phyloP scores from a whole-genome alignment of 345 rosid species.

The Eucalyptus paniculata region DNA sequence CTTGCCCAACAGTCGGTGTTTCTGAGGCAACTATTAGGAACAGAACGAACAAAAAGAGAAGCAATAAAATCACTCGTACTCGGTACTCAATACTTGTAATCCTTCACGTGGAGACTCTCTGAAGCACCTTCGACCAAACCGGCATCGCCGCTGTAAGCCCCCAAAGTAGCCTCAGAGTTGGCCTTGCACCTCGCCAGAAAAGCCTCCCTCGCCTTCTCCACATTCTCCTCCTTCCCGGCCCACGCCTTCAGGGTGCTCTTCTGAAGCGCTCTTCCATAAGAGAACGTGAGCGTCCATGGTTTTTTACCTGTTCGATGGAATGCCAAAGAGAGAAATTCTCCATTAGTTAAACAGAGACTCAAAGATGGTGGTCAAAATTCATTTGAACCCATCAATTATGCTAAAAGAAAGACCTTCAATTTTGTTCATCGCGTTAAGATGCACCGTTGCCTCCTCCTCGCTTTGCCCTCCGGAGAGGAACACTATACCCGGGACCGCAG shows the following conservation, averaged over 20 bases:
- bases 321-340: neutral
- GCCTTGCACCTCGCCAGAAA: constrained; percentile 6
- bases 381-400: neutral
- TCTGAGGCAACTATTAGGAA: neutral
- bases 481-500: constrained; percentile 4
- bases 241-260: constrained; percentile 11
- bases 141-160: constrained; percentile 1
- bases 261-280: constrained; percentile 8
- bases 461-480: constrained; percentile 13
- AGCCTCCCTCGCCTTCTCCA: neutral
- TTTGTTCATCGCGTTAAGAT: constrained; percentile 9
- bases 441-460: constrained; percentile 11
- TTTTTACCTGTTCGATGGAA: neutral
- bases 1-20: neutral
- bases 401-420: neutral
- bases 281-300: constrained; percentile 5
- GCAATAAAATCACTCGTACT: too few relatives aligned
- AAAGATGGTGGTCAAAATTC: neutral
- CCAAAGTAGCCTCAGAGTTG: constrained; percentile 9
- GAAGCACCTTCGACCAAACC: constrained; percentile 1
- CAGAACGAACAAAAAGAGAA: neutral
- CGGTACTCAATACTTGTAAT: constrained; percentile 2
- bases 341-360: neutral
- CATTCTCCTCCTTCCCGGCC: constrained; percentile 3
- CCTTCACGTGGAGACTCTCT: constrained; percentile 12